phyloP scores from a whole-genome alignment of 495 filamentous ascomycete genomes.

The Penicillium canescens region DNA sequence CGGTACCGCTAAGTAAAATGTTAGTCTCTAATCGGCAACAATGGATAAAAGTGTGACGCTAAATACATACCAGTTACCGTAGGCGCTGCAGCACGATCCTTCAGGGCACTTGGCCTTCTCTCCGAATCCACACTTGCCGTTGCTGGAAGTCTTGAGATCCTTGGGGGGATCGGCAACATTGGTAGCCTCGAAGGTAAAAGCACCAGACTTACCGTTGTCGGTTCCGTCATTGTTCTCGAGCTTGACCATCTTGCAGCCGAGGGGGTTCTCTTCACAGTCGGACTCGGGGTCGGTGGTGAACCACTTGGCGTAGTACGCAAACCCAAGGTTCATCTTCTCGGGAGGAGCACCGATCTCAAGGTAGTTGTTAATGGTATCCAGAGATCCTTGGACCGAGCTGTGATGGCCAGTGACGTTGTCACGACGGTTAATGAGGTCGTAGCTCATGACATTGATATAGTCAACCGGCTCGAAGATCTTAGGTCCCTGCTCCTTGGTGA shows the following conservation, averaged over 20 bases:
- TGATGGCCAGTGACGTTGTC: constrained; percentile 69
- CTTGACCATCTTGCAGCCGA: constrained; percentile 62
- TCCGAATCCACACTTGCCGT: constrained; percentile 31
- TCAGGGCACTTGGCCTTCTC: constrained; percentile 32
- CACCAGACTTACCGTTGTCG: constrained; percentile 63
- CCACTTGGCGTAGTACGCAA: constrained; percentile 76
- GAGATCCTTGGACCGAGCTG: constrained; percentile 56
- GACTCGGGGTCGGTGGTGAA: constrained; percentile 59
- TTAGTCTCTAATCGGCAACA: neutral
- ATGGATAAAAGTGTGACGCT: neutral
- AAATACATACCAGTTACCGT: constrained; percentile 38
- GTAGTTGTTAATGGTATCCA: constrained; percentile 60
- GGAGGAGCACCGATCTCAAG: constrained; percentile 54
- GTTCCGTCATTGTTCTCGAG: constrained; percentile 66
- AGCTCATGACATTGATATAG: constrained; percentile 79
- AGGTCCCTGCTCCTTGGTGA: constrained; percentile 61
- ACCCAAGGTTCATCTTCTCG: constrained; percentile 66
- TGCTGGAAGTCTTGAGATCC: constrained; percentile 48
- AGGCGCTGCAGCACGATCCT: constrained; percentile 38
- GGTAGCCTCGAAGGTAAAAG: constrained; percentile 54
- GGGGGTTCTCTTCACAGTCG: constrained; percentile 43
- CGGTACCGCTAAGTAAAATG: constrained; percentile 22
- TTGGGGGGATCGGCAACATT: constrained; percentile 48
- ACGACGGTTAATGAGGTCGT: constrained; percentile 77
- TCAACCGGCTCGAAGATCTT: constrained; percentile 64